Evolutionary conservation across 2,329 filamentous ascomycete species (phyloP).

Genomic region (Paradendryphiella salina): DNA sequence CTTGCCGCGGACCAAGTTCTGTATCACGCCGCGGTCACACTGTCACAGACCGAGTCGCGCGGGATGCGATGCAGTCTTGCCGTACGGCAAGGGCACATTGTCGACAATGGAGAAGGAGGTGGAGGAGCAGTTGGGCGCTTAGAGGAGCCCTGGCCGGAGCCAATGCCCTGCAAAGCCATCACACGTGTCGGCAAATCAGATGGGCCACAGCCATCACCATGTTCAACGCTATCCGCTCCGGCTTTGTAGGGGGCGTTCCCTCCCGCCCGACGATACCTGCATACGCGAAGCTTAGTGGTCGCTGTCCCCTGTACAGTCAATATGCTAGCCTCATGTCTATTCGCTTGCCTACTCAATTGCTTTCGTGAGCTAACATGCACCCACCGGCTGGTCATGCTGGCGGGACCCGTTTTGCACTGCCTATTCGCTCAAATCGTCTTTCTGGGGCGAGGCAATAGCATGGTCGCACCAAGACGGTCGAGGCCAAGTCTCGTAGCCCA

Average conservation of each 20-base stretch:
- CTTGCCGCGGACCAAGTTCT: constrained; percentile 9
- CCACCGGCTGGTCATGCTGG: constrained; percentile 26
- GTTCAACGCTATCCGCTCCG: constrained; percentile 26
- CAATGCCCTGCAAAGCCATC: constrained; percentile 29
- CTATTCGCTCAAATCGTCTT: constrained; percentile 22
- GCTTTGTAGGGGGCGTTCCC: constrained; percentile 29
- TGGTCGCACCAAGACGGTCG: constrained; percentile 28
- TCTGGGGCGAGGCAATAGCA: constrained; percentile 16
- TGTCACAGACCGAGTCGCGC: constrained; percentile 28
- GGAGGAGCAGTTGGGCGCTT: constrained; percentile 39
- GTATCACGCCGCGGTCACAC: constrained; percentile 37
- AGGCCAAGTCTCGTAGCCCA: constrained; percentile 20
- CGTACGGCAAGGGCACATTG: constrained; percentile 1
- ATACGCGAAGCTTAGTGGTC: constrained; percentile 36
- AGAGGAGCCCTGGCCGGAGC: constrained; percentile 23
- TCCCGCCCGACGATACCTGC: constrained; percentile 29
- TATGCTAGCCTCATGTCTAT: constrained; percentile 32
- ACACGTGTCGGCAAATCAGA: constrained; percentile 31
- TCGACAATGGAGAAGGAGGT: constrained; percentile 5
- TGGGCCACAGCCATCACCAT: constrained; percentile 9
- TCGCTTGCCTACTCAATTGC: constrained; percentile 28
- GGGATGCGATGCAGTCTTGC: constrained; percentile 7
- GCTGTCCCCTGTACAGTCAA: constrained; percentile 35
- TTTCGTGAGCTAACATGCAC: constrained; percentile 35
- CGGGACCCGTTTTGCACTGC: constrained; percentile 19